Base-by-base conservation (phyloP, 1,284 basidiomycete genomes). In the Rhodotorula sp. region DNA sequence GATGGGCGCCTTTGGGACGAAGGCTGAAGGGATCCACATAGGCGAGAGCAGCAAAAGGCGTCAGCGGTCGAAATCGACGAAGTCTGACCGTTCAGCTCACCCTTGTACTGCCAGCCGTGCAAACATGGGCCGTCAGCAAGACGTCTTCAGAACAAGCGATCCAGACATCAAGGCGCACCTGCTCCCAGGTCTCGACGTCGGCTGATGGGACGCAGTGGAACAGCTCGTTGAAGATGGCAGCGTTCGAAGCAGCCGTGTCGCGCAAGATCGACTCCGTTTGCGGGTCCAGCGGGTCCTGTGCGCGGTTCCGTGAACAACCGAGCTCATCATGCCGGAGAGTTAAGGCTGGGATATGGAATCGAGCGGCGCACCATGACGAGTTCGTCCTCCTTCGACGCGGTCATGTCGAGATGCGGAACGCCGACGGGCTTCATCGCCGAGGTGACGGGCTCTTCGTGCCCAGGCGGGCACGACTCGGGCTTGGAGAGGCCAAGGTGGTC, bases 121-220 rank as follows among this genome's bases (percentile, higher is more conserved):
- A 16, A 17, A 14, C 9, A 23, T 23, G n/a, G 9, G 0, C 25
- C 44, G 48, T 25, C 44, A 16, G 56, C 19, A 9, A 7, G 23
- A n/a, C 4, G 0, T 25, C n/a, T 44, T 25, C 7, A 2, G 4
- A 13, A 19, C 4, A 19, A n/a, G 27, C 21, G 3, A 1, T 7
- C 3, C 27, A 44, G 53, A 12, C 21, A 14, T 4, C 4, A 9
- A 55, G 50, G 75, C 72, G 59, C 54, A 78, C 78, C 10, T 88
- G 86, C 27, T 27, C 59, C 78, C 77, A 81, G 12, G 42, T 71
- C 76, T 88, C 85, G 65, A 95, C 90, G 44, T 89, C 82, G 80
- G 95, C 91, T 34, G 88, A 89, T 0, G 94, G 93, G 12, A 94
- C 87, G 63, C 89, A 87, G 54, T 87, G 86, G 85, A 94, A 94